These are phyloP conservation scores for Escovopsis sp. DNA, from an alignment of 2,329 filamentous ascomycete genomes.

Conservation along the genomic window DNA sequence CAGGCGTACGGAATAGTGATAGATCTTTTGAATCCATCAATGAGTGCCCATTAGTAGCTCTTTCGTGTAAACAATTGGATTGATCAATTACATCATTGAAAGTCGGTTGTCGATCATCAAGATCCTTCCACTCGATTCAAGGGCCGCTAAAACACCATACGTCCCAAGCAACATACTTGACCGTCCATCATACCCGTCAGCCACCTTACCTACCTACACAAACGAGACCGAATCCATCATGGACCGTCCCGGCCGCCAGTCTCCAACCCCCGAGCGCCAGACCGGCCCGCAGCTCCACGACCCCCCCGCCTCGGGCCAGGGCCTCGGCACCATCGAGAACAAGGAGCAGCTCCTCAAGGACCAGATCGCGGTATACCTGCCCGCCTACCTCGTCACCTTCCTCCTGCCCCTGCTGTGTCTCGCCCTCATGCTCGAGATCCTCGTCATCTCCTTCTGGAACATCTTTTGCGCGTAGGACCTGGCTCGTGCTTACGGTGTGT, in stretches of 20 bases:
- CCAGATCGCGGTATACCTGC: slow-evolving; percentile 31
- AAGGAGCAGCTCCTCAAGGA: slow-evolving; percentile 37
- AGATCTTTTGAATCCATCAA: too few relatives aligned
- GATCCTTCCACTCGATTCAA: too few relatives aligned
- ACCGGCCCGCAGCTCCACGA: slow-evolving; percentile 48
- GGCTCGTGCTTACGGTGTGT: background rate
- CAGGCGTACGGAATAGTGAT: too few relatives aligned
- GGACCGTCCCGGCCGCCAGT: slow-evolving; percentile 67
- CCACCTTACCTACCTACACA: too few relatives aligned
- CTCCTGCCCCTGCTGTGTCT: background rate
- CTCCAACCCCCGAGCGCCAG: slow-evolving; percentile 58
- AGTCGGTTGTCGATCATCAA: too few relatives aligned
- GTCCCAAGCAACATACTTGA: too few relatives aligned
- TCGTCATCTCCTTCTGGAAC: too few relatives aligned
- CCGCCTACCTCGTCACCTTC: background rate
- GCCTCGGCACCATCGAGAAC: slow-evolving; percentile 38
- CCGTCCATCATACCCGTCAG: too few relatives aligned
- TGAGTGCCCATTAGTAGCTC: too few relatives aligned
- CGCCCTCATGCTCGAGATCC: too few relatives aligned
- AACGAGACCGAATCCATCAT: slow-evolving; percentile 22
- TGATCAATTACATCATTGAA: background rate
- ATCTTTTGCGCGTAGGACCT: too few relatives aligned
- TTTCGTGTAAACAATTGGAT: background rate
- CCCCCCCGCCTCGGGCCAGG: slow-evolving; percentile 41
- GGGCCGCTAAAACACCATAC: too few relatives aligned